Percentiles rank a stretch among this genome's conserved stretches.
These are phyloP conservation scores for Saccharomyces hybrid DNA, from an alignment of 1,139 yeast species.

Conservation along the genomic window DNA sequence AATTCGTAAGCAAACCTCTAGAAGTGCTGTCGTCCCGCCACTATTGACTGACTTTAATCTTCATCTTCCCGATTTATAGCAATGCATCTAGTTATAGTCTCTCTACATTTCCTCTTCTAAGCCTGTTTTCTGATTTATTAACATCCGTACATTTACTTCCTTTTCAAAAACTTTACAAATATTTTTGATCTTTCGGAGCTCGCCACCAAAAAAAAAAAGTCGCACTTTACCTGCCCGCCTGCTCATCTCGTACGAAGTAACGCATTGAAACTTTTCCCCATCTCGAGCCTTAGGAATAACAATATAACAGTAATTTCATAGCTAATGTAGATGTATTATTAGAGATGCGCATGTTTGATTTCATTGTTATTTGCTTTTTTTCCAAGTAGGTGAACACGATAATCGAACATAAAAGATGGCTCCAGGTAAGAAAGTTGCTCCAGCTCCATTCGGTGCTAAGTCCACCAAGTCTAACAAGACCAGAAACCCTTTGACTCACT, in stretches of 20 bases:
- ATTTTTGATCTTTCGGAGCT: neutral
- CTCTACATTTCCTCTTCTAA: neutral
- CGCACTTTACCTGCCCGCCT: neutral
- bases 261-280: neutral
- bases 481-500: constrained; percentile 72
- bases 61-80: neutral
- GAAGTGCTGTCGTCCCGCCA: neutral
- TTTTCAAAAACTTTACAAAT: neutral
- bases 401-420: neutral
- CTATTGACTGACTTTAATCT: neutral
- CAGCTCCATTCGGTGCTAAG: constrained; percentile 68
- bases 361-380: neutral
- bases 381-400: neutral
- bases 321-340: neutral
- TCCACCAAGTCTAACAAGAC: constrained; percentile 38
- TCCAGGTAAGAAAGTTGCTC: constrained; percentile 78
- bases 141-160: neutral
- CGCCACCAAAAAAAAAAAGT: neutral
- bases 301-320: neutral
- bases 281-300: neutral
- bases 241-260: neutral
- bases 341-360: neutral
- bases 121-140: neutral
- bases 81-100: neutral
- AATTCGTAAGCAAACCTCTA: neutral